phyloP scores from a whole-genome alignment of 176 grass and related monocot genomes.

The Musa beccarii region DNA sequence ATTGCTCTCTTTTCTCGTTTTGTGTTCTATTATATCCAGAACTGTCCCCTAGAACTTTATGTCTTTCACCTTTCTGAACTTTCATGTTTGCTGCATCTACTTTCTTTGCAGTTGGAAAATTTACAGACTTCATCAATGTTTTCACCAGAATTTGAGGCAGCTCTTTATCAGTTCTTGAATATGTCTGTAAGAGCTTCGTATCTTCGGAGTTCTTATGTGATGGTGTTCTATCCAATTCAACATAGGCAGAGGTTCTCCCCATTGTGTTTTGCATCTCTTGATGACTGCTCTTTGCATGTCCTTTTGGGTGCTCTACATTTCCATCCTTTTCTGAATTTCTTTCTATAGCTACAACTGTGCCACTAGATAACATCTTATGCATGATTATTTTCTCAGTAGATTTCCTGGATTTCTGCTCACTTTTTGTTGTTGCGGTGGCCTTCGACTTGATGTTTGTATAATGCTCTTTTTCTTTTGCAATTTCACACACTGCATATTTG shows the following conservation, averaged over 20 bases:
- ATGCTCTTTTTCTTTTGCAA: slow-evolving; percentile 1
- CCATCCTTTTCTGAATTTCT: slow-evolving; percentile 15
- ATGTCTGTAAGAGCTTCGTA: slow-evolving; percentile 14
- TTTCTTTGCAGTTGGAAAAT: slow-evolving; percentile 6
- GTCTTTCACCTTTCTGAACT: slow-evolving; percentile 9
- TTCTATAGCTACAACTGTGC: slow-evolving; percentile 5
- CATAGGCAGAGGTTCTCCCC: slow-evolving; percentile 17
- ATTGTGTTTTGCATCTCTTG: slow-evolving; percentile 14
- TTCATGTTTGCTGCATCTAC: slow-evolving; percentile 3
- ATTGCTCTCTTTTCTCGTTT: slow-evolving; percentile 3
- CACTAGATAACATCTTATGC: slow-evolving; percentile 15
- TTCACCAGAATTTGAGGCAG: neutral
- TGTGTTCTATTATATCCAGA: neutral
- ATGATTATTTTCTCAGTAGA: slow-evolving; percentile 26
- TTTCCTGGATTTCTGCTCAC: slow-evolving; percentile 3
- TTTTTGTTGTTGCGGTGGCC: neutral
- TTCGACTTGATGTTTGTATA: neutral
- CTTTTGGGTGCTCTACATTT: slow-evolving; percentile 20
- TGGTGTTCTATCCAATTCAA: slow-evolving; percentile 11
- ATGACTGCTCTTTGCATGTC: slow-evolving; percentile 10
- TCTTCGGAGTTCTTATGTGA: slow-evolving; percentile 7
- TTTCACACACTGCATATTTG: slow-evolving; percentile 1
- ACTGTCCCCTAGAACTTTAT: neutral
- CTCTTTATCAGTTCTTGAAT: slow-evolving; percentile 2
- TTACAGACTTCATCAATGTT: neutral